Evolutionary conservation across 305 asterid species (phyloP), one percentile per base, ranked within the genome.

Genomic region (Solanum chacoense): DNA sequence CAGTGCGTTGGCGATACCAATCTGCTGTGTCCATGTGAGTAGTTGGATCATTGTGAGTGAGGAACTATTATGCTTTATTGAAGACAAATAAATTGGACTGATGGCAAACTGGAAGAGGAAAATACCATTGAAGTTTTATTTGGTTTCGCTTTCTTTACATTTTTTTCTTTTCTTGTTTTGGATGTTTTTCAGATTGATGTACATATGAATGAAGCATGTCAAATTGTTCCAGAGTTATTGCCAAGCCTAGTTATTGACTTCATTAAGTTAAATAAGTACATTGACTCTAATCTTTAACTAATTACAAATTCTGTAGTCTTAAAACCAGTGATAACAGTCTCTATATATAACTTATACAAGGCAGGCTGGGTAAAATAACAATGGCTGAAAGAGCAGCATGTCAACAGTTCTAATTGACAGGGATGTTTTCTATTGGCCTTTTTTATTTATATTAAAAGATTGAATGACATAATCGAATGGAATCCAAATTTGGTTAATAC

Each of bases 1-100:
- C 96, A 2, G 98, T 89, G 73, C 87, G 90, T 8, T 95, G 98
- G 98, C 87, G 86, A 29, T 20, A 4, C 42, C 89, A 79, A 67
- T 89, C 93, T 1, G 92, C 89, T 4, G 96, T 37, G 55, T 91
- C 96, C 6, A 94, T 95, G 93, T 96, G 93, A 94, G 72, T 40
- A 18, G 79, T 34, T 85, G 73, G 22, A 50, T 69, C 28, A 20
- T 18, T 7, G 13, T 22, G 42, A 24, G 63, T 31, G 36, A 73
- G 9, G 18, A 36, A 65, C 40, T 24, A 26, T 69, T 24, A 26
- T 69, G 18, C 67, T 65, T 36, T 11, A 85, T 10, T 34, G 80
- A 74, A 36, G 63, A 35, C 65, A 32, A 69, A 69, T 85, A 72
- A 69, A 63, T 6, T 72, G 63, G 26, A 74, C 37, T 24, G 28